Evolutionary conservation across 345 rosid genomes (phyloP).

Genomic region (Carallia brachiata): DNA sequence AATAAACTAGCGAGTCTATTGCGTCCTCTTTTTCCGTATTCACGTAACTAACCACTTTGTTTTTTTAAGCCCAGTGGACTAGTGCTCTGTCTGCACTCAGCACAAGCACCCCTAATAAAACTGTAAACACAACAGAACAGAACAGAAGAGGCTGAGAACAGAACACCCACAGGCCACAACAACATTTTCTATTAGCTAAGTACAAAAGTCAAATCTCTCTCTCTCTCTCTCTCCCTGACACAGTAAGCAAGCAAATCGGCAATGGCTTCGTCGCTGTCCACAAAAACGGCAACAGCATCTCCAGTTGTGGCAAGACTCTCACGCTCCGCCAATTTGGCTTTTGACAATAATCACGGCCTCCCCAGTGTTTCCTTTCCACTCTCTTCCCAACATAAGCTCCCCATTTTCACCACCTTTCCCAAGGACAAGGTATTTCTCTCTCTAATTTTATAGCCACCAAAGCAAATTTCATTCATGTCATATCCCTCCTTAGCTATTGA

Average conservation of each 20-base stretch:
- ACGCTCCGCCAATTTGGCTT: slow-evolving; percentile 30
- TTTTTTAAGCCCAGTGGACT: too few species aligned
- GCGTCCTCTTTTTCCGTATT: too few species aligned
- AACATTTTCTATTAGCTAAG: too few species aligned
- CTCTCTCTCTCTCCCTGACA: background rate
- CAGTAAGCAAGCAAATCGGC: slow-evolving; percentile 1
- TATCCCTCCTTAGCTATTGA: background rate
- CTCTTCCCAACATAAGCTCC: slow-evolving; percentile 43
- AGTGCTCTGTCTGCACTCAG: too few species aligned
- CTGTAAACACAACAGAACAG: too few species aligned
- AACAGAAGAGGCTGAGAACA: too few species aligned
- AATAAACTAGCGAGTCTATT: too few species aligned
- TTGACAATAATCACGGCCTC: slow-evolving; percentile 13
- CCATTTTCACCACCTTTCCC: slow-evolving; percentile 36
- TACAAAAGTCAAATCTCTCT: too few species aligned
- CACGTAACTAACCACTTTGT: too few species aligned
- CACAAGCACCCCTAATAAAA: too few species aligned
- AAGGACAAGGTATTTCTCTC: slow-evolving; percentile 34
- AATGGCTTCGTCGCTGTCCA: slow-evolving; percentile 49
- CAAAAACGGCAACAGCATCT: slow-evolving; percentile 43
- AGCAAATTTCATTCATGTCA: background rate
- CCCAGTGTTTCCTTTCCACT: slow-evolving; percentile 44
- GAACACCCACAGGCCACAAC: too few species aligned
- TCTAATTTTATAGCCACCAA: too few species aligned
- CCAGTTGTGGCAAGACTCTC: slow-evolving; percentile 33